phyloP scores from a whole-genome alignment of 2,329 filamentous ascomycete genomes.

The Apiospora phragmitis region DNA sequence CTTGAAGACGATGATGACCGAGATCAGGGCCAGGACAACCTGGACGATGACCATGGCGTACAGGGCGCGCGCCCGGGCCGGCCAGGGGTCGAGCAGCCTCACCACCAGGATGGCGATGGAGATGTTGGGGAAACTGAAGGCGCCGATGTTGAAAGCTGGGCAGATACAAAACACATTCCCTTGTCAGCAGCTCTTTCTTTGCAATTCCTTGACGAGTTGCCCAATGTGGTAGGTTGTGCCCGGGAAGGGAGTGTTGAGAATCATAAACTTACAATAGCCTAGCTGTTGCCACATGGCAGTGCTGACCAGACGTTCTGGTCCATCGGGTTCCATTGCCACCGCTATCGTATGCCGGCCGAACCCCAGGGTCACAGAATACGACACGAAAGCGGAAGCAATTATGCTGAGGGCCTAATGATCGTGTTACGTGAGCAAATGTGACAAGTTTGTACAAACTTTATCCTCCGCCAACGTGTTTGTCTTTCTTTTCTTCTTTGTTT shows the following conservation, averaged over 20 bases:
- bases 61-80: slow-evolving; percentile 19
- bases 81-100: slow-evolving; percentile 27
- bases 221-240: no score
- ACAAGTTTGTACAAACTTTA: neutral
- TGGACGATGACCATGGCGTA: slow-evolving; percentile 26
- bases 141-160: slow-evolving; percentile 27
- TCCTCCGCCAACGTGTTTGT: neutral
- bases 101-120: slow-evolving; percentile 28
- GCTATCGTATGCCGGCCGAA: slow-evolving; percentile 28
- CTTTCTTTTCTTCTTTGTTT: no score
- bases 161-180: no score
- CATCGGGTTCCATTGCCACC: slow-evolving; percentile 24
- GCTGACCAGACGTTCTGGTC: slow-evolving; percentile 19
- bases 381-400: slow-evolving; percentile 26
- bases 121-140: slow-evolving; percentile 31
- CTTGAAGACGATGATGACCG: slow-evolving; percentile 26
- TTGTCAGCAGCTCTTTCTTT: no score
- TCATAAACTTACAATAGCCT: slow-evolving; percentile 23
- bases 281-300: slow-evolving; percentile 28
- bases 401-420: slow-evolving; percentile 25
- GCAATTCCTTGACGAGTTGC: no score
- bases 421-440: neutral
- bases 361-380: slow-evolving; percentile 26
- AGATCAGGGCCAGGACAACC: slow-evolving; percentile 25
- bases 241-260: no score